Evolutionary conservation across 73 alveolate species (phyloP), one percentile per base, ranked within the genome.

Genomic region (Paramecium octaurelia): DNA sequence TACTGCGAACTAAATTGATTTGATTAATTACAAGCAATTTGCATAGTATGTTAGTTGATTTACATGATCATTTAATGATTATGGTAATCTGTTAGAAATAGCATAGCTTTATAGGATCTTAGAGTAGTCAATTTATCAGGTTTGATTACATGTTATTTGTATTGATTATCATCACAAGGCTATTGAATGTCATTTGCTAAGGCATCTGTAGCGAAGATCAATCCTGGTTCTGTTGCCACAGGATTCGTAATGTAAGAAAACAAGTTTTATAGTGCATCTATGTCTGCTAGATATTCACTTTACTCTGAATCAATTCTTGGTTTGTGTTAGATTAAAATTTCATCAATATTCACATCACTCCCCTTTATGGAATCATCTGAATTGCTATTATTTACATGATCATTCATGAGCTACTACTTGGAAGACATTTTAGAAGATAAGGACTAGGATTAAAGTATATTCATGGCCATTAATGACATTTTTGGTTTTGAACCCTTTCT

Each of bases 251-350:
- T 75, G n/a, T 29, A 75, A 0, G 88, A 14, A 75, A 75, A 35
- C n/a, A 75, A 11, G 20, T 38, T 38, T 75, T 38, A 36, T 75
- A 75, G 18, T 7, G 58, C 36, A 75, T 75, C 88, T 12, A 38
- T 38, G 40, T 75, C 60, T 9, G 58, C 34, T 29, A 75, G 40
- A 42, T 75, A 75, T 31, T 75, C 88, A 16, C 68, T 42, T 75
- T 75, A 75, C 2, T 75, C 58, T 75, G 58, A 35, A 75, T 75
- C 88, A 35, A 75, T 75, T 75, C 68, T 38, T 10, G 88, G 88
- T 75, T 75, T 42, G 38, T 75, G 24, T 21, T 75, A 29, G 11
- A 42, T 35, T 75, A 75, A 38, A 21, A 75, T 75, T 75, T 75
- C 88, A 75, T 75, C 88, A 1, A 75, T 4, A 35, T 75, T 38